A percentile compares a stretch with the other conserved stretches of the same genome.
Evolutionary conservation across 805 yeast genomes (phyloP).

Genomic region (Kodamaea hsintzibuensis): DNA sequence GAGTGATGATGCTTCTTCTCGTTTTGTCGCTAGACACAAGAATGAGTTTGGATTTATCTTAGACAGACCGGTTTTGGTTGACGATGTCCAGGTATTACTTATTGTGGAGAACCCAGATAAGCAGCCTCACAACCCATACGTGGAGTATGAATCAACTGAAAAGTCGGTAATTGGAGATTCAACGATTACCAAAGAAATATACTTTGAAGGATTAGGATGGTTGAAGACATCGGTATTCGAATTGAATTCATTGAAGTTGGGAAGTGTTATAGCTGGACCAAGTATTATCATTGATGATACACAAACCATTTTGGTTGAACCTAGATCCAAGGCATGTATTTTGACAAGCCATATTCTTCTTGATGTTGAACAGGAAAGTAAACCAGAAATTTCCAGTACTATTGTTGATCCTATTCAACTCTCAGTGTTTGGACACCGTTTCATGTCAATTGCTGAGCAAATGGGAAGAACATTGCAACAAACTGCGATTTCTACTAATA

Average conservation of each 20-base stretch:
- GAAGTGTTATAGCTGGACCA: conserved; percentile 27
- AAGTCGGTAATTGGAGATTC: neutral
- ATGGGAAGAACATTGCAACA: conserved; percentile 48
- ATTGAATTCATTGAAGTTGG: conserved; percentile 23
- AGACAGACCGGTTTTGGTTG: conserved; percentile 36
- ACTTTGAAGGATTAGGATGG: conserved; percentile 51
- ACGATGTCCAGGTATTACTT: conserved; percentile 36
- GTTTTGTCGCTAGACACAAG: conserved; percentile 30
- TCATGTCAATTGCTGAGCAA: conserved; percentile 66
- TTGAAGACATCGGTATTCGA: conserved; percentile 38
- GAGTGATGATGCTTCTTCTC: conserved; percentile 22
- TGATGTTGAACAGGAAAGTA: conserved; percentile 20
- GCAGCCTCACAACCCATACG: conserved; percentile 18
- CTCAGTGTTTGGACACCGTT: conserved; percentile 43
- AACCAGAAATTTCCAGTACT: conserved; percentile 23
- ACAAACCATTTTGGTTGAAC: conserved; percentile 33
- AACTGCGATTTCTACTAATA: conserved; percentile 47
- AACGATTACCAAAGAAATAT: conserved; percentile 34
- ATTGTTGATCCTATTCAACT: conserved; percentile 39
- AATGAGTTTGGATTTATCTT: conserved; percentile 39
- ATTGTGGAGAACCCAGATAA: conserved; percentile 17
- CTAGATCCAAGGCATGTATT: conserved; percentile 30
- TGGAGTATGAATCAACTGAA: conserved; percentile 12
- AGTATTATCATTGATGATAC: conserved; percentile 36
- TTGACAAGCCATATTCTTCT: conserved; percentile 27